These are phyloP conservation scores for Serendipita indica DNA, from an alignment of 768 basidiomycete genomes.

Conservation along the genomic window DNA sequence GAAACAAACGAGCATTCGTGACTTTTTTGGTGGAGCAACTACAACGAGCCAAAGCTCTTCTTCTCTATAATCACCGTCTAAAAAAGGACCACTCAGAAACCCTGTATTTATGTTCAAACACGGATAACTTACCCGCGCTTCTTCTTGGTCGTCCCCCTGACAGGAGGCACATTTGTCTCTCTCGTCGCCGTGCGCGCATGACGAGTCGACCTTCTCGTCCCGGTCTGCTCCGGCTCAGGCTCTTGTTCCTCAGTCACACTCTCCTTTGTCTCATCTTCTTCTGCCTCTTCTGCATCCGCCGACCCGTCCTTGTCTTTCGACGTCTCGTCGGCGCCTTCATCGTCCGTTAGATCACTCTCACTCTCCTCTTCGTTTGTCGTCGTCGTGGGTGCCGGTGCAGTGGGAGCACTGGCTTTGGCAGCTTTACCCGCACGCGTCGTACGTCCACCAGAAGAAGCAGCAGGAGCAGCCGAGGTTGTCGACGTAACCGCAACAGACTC, in stretches of 20 bases:
- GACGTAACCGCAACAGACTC: neutral
- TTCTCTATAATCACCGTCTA: neutral
- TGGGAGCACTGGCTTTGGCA: neutral
- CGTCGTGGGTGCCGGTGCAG: neutral
- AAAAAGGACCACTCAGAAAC: neutral
- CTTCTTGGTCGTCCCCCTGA: neutral
- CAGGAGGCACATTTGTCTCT: neutral
- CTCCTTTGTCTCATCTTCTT: neutral
- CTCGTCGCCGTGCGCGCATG: neutral
- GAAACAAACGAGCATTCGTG: slow-evolving; percentile 57
- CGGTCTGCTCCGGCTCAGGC: neutral
- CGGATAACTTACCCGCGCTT: neutral
- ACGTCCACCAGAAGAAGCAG: neutral
- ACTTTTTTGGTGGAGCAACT: slow-evolving; percentile 44
- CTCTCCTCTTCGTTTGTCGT: neutral
- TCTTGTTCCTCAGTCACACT: neutral
- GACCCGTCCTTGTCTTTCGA: neutral
- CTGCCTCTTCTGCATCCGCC: neutral
- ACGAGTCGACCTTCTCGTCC: neutral
- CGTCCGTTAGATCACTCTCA: neutral
- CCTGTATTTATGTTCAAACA: neutral
- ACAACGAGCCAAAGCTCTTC: neutral
- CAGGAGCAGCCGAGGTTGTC: neutral
- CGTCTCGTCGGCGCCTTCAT: neutral
- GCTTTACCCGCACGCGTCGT: neutral